Evolutionary conservation across 345 rosid species (phyloP), one percentile per base, ranked within the genome.

Genomic region (Garcia nutans): DNA sequence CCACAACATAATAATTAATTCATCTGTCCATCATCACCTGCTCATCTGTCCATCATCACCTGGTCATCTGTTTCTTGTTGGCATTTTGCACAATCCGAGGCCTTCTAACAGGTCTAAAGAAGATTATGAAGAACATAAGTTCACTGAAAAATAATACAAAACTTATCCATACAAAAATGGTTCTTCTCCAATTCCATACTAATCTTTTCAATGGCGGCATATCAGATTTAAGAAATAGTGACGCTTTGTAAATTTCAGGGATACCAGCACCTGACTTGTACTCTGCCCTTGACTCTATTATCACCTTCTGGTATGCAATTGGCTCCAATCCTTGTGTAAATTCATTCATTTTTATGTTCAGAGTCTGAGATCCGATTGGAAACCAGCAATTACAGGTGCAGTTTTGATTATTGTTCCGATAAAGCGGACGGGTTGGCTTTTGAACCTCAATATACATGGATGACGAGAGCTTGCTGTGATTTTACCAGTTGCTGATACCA

Each of bases 191-290:
- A 0, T 47, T 56, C 70, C 74, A 76, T 57, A 70, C 22, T 2
- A 70, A 9, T 49, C 41, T 28, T 60, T 15, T 69, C 54, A 65
- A 22, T 6, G 1, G 76, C 10, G 73, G 77, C 23, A 70, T 57
- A 28, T 63, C 68, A 15, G 84, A 85, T 67, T 77, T 73, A 7
- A 85, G 75, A 12, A 63, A 61, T 1, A 84, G 28, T 19, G 83
- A 71, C 17, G 86, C 85, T 50, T 80, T 61, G 50, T 85, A 81
- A 8, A 85, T 71, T 70, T 85, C 83, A 24, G 86, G 88, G 33
- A 81, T 77, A 1, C 83, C 86, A 4, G 78, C 82, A 2, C 85
- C 88, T 0, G 76, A 62, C 58, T 52, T 61, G 76, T 22, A 71
- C 23, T 83, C 85, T 19, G 82, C 86, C 72, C 82, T 54, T 54